Base-by-base conservation (phyloP, 1,284 basidiomycete genomes). In the Neonothopanus nambi region DNA sequence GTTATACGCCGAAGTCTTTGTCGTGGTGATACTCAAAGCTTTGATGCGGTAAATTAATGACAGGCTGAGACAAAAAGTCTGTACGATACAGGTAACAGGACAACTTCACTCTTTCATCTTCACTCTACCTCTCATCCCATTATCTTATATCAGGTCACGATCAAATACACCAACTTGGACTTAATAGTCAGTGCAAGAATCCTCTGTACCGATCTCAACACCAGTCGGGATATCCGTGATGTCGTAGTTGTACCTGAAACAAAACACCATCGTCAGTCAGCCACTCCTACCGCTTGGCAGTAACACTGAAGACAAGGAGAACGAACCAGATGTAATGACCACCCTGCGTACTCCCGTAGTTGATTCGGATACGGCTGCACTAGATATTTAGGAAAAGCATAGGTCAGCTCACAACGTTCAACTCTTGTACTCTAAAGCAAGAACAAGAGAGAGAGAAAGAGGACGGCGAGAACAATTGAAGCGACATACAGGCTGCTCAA, bases 251-350 rank as follows among this genome's bases (percentile, higher is more conserved):
- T 39, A 39, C 37, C 37, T 39, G 37, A n/a, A 30, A 12, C 28
- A 12, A 5, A 11, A 11, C 5, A 11, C 11, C 11, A 28, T 28
- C 26, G n/a, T n/a, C n/a, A 28, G 26, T 35, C 9, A 47, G 17
- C 13, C 3, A 1, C 15, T 13, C 3, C 11, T 11, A 21, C 7
- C 23, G 17, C n/a, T n/a, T n/a, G n/a, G n/a, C n/a, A n/a, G n/a
- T n/a, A 28, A 11, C 11, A 5, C 26, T 28, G 26, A 11, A 28
- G 5, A 2, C 8, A n/a, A n/a, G 17, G 12, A 20, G 11, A 17
- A 40, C 26, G 21, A 15, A 51, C 49, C 49, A 51, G 39, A 51
- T 51, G 39, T 33, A 51, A 30, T 51, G 49, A 17, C 49, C 49
- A 11, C 39, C 39, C 40, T 51, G 49, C 24, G 38, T n/a, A 15